A percentile compares a stretch with the other conserved stretches of the same genome.
These are phyloP conservation scores for Escallonia herrerae DNA, from an alignment of 129 eudicot species.

Conservation along the genomic window DNA sequence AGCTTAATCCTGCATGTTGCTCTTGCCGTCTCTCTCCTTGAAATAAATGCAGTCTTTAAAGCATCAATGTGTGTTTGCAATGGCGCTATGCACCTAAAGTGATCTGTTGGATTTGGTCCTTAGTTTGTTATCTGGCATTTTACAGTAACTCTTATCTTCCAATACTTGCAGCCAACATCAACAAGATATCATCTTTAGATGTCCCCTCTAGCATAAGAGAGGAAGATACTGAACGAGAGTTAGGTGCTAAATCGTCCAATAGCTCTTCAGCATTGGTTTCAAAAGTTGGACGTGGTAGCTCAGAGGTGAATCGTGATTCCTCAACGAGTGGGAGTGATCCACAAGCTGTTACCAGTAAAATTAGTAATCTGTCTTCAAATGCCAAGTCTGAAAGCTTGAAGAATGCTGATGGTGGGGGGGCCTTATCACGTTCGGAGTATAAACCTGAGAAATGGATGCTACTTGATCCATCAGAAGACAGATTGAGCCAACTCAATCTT, in stretches of 20 bases:
- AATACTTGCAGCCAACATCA: constrained; percentile 12
- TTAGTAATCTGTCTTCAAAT: constrained; percentile 34
- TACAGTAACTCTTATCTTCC: neutral
- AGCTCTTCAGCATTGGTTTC: constrained; percentile 30
- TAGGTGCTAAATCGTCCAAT: constrained; percentile 30
- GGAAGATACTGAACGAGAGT: constrained; percentile 23
- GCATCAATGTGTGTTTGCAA: neutral
- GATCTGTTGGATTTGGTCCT: neutral
- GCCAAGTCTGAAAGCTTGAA: constrained; percentile 41
- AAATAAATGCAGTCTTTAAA: neutral
- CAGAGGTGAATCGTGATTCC: constrained; percentile 19
- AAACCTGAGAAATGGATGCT: constrained; percentile 91
- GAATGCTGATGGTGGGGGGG: constrained; percentile 23
- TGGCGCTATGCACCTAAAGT: neutral
- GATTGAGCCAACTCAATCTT: constrained; percentile 72
- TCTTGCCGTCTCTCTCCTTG: neutral
- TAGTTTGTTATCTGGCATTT: neutral
- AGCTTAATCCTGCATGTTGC: neutral
- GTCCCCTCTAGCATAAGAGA: constrained; percentile 24
- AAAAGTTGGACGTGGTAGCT: constrained; percentile 17
- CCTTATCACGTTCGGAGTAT: constrained; percentile 29
- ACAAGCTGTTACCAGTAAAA: constrained; percentile 21
- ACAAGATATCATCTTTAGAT: constrained; percentile 30
- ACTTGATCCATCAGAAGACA: constrained; percentile 33
- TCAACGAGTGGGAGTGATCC: constrained; percentile 22